Conservation (phyloP, 2,329 filamentous ascomycete species). For the Herpotrichia juniperi region DNA sequence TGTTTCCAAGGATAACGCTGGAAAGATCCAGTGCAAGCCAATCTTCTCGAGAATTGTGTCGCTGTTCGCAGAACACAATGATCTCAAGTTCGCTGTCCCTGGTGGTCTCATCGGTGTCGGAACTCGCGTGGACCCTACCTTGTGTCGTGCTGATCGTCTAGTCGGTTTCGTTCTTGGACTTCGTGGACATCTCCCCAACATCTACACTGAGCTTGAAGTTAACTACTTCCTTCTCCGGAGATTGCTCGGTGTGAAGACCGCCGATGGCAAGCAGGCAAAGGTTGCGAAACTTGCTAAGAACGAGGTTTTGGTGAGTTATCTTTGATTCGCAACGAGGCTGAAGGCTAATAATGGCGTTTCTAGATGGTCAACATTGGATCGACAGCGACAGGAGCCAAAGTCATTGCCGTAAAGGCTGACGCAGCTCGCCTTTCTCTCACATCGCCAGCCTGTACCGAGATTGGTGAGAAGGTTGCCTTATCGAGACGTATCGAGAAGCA, state of each 20-base stretch:
- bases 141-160: slow-evolving; percentile 98
- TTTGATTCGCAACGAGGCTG: background rate
- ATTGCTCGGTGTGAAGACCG: slow-evolving; percentile 94
- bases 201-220: slow-evolving; percentile 95
- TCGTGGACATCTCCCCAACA: slow-evolving; percentile 90
- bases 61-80: slow-evolving; percentile 96
- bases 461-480: slow-evolving; percentile 97
- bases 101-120: slow-evolving; percentile 95
- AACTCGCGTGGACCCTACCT: slow-evolving; percentile 94
- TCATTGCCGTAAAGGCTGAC: slow-evolving; percentile 96
- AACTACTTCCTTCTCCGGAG: slow-evolving; percentile 98
- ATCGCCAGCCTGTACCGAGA: slow-evolving; percentile 92
- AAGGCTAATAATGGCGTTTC: slow-evolving; percentile 16
- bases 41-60: slow-evolving; percentile 96
- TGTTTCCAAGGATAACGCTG: slow-evolving; percentile 91
- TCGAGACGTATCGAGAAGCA: slow-evolving; percentile 98
- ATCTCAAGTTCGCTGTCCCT: slow-evolving; percentile 96
- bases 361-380: slow-evolving; percentile 98
- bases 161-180: slow-evolving; percentile 97
- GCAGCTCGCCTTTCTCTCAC: slow-evolving; percentile 93
- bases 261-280: slow-evolving; percentile 99
- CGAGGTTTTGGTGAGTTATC: slow-evolving; percentile 72
- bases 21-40: slow-evolving; percentile 93
- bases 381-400: slow-evolving; percentile 96
- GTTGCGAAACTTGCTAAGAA: slow-evolving; percentile 98